A percentile compares a stretch with the other conserved stretches of the same genome.
These are phyloP conservation scores for Gossypium turneri DNA, from an alignment of 345 rosid genomes.

Conservation along the genomic window DNA sequence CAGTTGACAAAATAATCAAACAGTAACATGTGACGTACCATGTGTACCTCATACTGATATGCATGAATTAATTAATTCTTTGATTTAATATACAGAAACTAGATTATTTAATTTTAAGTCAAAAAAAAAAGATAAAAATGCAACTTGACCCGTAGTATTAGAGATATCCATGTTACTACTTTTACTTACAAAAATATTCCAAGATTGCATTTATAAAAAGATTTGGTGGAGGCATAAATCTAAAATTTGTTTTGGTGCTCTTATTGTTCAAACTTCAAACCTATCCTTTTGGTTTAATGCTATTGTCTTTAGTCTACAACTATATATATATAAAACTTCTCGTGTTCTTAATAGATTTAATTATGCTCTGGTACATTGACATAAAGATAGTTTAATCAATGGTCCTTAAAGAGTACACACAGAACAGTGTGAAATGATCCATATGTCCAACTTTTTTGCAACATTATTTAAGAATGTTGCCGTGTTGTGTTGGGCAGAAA, in stretches of 20 bases:
- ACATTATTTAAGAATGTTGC: background rate
- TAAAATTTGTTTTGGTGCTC: background rate
- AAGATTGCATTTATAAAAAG: background rate
- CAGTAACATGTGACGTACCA: no score
- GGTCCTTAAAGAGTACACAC: background rate
- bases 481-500: slow-evolving; percentile 1
- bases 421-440: background rate
- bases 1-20: no score
- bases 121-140: no score
- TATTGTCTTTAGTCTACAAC: background rate
- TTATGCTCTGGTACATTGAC: background rate
- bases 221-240: no score
- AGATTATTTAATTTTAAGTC: no score
- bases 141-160: no score
- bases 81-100: no score
- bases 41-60: rapidly evolving
- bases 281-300: background rate
- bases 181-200: background rate
- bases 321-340: background rate
- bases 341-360: background rate
- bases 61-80: no score
- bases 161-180: no score
- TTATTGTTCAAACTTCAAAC: background rate
- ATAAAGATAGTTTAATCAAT: background rate
- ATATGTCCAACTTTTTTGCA: background rate